Conservation (phyloP, 345 rosid genomes). For the Clausena lansium region DNA sequence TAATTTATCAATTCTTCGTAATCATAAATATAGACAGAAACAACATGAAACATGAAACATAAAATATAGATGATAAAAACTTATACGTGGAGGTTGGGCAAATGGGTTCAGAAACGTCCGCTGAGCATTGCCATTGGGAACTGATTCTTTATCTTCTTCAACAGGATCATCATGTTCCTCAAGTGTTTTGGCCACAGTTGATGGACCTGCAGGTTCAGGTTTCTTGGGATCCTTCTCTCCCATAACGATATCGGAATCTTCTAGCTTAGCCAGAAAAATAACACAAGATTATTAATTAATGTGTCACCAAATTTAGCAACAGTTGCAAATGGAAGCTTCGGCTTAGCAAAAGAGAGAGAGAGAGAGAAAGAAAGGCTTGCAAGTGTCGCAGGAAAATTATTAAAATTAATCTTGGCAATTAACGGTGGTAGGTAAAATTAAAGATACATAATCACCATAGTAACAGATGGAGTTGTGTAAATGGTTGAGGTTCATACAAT, state of each 20-base stretch:
- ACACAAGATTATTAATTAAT: background rate
- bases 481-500: background rate
- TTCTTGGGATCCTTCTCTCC: conserved; percentile 30
- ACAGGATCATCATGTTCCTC: conserved; percentile 11
- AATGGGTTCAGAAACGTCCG: conserved; percentile 18
- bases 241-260: conserved; percentile 28
- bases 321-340: background rate
- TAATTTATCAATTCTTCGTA: background rate
- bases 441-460: background rate
- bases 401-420: background rate
- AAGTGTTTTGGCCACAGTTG: conserved; percentile 3
- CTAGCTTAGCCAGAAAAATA: conserved; percentile 25
- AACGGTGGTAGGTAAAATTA: conserved; percentile 24
- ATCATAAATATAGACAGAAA: background rate
- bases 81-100: conserved; percentile 18
- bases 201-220: conserved; percentile 14
- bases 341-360: background rate
- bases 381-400: conserved; percentile 7
- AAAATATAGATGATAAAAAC: background rate
- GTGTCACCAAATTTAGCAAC: background rate
- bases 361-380: background rate
- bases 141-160: conserved; percentile 6
- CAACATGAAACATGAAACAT: background rate
- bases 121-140: background rate
- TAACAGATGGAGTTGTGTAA: background rate